A percentile compares a stretch with the other conserved stretches of the same genome.
phyloP scores from a whole-genome alignment of 2,329 filamentous ascomycete species.

The Aspergillus fumigatiaffinis region DNA sequence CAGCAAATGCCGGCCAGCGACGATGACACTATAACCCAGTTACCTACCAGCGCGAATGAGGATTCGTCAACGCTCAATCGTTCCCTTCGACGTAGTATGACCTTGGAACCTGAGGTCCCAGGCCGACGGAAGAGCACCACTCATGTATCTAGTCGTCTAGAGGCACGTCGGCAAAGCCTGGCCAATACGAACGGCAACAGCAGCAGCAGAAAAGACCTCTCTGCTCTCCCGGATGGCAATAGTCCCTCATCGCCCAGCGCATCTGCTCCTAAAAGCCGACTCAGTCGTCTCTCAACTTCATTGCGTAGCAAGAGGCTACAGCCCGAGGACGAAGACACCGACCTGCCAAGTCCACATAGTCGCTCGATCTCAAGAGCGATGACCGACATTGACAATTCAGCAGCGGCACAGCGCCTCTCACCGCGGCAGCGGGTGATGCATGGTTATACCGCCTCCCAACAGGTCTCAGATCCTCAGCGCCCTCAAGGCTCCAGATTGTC shows the following conservation, averaged over 20 bases:
- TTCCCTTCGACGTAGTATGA: conserved; percentile 35
- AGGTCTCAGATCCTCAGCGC: conserved; percentile 21
- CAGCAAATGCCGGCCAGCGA: conserved; percentile 30
- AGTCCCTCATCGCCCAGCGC: conserved; percentile 11
- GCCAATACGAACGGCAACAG: conserved; percentile 19
- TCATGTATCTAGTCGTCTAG: conserved; percentile 31
- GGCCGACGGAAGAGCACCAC: conserved; percentile 24
- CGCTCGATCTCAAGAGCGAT: conserved; percentile 42
- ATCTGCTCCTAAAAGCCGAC: conserved; percentile 30
- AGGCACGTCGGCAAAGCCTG: conserved; percentile 39
- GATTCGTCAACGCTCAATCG: conserved; percentile 24
- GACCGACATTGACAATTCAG: conserved; percentile 37
- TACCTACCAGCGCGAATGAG: conserved; percentile 21
- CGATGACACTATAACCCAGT: conserved; percentile 15
- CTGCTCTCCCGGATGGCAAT: conserved; percentile 5
- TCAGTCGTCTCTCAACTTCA: conserved; percentile 40
- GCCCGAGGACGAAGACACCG: conserved; percentile 33
- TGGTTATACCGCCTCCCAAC: conserved; percentile 23
- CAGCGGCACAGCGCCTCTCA: conserved; percentile 24
- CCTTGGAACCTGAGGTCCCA: conserved; percentile 35
- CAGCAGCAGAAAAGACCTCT: conserved; percentile 4
- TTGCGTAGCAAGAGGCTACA: conserved; percentile 35
- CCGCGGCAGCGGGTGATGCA: conserved; percentile 33
- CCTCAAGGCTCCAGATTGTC: conserved; percentile 19
- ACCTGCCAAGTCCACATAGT: conserved; percentile 25